Evolutionary conservation across 2,329 filamentous ascomycete species (phyloP).

Genomic region (Alternaria ethzedia): DNA sequence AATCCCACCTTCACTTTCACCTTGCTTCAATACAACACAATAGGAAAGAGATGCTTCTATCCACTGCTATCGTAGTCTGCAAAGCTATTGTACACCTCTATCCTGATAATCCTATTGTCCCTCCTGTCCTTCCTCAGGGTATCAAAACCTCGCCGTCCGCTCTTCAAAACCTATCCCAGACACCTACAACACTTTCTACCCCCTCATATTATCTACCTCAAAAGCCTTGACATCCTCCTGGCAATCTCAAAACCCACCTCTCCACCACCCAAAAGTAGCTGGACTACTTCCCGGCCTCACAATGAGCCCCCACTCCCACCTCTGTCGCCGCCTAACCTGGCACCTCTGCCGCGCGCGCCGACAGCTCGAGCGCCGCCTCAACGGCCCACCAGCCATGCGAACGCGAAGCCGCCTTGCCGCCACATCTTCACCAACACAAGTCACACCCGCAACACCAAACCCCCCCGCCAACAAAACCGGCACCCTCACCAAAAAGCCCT

Average conservation of each 20-base stretch:
- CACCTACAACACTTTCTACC: not conserved
- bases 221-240: not conserved
- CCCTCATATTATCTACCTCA: no score
- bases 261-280: not conserved
- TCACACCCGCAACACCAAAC: not conserved
- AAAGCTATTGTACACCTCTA: not conserved
- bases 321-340: not conserved
- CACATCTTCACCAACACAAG: not conserved
- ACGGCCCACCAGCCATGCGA: not conserved
- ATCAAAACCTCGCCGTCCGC: not conserved
- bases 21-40: not conserved
- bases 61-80: not conserved
- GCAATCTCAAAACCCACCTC: not conserved
- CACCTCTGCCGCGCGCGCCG: not conserved
- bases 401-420: not conserved
- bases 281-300: not conserved
- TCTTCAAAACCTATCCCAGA: not conserved
- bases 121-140: not conserved
- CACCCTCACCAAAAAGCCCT: not conserved
- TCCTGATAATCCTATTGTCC: not conserved
- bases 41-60: not conserved
- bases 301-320: not conserved
- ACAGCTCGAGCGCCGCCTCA: not conserved
- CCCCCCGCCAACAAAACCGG: not conserved
- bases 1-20: not conserved